Percentiles rank a stretch among this genome's conserved stretches.
Conservation (phyloP, 23 red algal genomes). For the Cyanidioschyzon merolae region DNA sequence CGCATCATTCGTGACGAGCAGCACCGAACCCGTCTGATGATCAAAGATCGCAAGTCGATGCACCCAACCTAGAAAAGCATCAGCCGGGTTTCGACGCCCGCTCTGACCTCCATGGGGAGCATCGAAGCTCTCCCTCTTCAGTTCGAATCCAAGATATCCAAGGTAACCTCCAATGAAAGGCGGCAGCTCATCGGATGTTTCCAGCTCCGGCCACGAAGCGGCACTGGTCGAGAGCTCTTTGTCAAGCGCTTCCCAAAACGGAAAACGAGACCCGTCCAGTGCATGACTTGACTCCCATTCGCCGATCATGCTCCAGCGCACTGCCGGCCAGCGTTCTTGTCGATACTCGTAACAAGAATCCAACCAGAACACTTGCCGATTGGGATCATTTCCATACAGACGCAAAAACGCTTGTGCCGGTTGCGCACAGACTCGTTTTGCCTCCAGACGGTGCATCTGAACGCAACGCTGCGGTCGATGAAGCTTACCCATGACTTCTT, state of each 20-base stretch:
- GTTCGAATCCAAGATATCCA: slow-evolving; percentile 87
- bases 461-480: not conserved
- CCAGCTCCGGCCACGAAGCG: not conserved
- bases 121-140: slow-evolving; percentile 45
- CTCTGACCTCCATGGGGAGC: not conserved
- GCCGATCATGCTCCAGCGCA: not conserved
- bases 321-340: not conserved
- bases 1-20: not conserved
- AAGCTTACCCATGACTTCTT: too few relatives aligned
- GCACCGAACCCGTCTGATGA: slow-evolving; percentile 30
- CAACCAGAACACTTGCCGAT: not conserved
- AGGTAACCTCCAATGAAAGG: slow-evolving; percentile 75
- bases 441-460: not conserved
- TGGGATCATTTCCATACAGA: not conserved
- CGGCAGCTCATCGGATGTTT: not conserved
- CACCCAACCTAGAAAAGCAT: slow-evolving; percentile 52
- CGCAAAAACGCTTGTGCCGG: not conserved
- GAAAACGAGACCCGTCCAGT: not conserved
- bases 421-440: not conserved
- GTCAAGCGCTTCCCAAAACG: not conserved
- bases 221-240: not conserved
- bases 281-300: not conserved
- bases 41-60: slow-evolving; percentile 49
- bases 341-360: not conserved
- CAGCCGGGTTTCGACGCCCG: not conserved